phyloP scores from a whole-genome alignment of 805 yeast species.

The Metschnikowia reukaufii region DNA sequence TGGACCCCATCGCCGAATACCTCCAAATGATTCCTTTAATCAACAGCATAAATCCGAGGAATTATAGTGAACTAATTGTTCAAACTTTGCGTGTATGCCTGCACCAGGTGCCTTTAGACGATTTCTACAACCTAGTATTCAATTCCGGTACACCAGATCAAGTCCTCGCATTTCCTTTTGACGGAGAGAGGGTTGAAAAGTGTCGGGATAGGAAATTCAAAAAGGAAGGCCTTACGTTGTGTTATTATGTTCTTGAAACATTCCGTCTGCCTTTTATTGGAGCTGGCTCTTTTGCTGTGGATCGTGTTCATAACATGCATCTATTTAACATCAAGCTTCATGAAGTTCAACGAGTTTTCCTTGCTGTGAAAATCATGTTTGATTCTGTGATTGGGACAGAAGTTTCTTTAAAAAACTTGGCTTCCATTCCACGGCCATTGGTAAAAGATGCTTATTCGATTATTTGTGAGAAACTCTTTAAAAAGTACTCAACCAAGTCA shows the following conservation, averaged over 20 bases:
- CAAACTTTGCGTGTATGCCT: slow-evolving; percentile 25
- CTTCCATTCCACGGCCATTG: slow-evolving; percentile 19
- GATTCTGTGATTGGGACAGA: background rate
- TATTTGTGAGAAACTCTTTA: slow-evolving; percentile 39
- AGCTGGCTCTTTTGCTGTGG: background rate
- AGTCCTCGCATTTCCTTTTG: slow-evolving; percentile 1
- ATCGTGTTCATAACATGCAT: background rate
- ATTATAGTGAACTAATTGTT: slow-evolving; percentile 32
- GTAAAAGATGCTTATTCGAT: slow-evolving; percentile 43
- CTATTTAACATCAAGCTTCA: slow-evolving; percentile 38
- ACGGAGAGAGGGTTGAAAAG: slow-evolving; percentile 29
- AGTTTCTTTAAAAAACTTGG: background rate
- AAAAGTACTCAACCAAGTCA: slow-evolving; percentile 29
- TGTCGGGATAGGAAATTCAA: slow-evolving; percentile 19
- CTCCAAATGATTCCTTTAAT: too few relatives aligned
- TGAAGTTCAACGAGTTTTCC: slow-evolving; percentile 40
- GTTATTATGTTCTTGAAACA: slow-evolving; percentile 30
- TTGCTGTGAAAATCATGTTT: slow-evolving; percentile 39
- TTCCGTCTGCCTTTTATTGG: slow-evolving; percentile 24
- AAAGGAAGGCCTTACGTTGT: slow-evolving; percentile 20
- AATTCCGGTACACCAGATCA: slow-evolving; percentile 24
- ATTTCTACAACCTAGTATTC: slow-evolving; percentile 40
- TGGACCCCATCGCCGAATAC: too few relatives aligned
- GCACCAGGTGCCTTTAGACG: slow-evolving; percentile 36
- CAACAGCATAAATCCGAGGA: slow-evolving; percentile 31